Conservation (phyloP, 176 grass and related monocot genomes). For the Cymbopogon citratus region DNA sequence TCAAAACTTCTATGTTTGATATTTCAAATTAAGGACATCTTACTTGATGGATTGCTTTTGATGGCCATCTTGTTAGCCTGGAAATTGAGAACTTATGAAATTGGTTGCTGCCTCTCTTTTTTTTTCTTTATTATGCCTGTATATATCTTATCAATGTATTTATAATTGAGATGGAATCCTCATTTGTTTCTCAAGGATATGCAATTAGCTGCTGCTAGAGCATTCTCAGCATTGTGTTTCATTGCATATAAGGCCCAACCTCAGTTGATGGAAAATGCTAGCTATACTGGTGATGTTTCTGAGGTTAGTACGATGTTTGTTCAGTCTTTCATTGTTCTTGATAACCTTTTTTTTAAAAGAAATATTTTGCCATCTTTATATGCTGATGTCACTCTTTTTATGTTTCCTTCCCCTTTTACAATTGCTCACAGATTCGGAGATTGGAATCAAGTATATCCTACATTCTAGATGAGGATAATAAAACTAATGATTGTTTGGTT, state of each 20-base stretch:
- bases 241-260: slow-evolving; percentile 60
- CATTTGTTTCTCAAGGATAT: slow-evolving; percentile 47
- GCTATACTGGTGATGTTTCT: slow-evolving; percentile 52
- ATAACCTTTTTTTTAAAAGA: not conserved
- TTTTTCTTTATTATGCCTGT: not conserved
- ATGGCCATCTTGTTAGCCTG: not conserved
- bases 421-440: slow-evolving; percentile 45
- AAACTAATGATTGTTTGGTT: slow-evolving; percentile 41
- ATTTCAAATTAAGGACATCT: not conserved
- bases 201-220: slow-evolving; percentile 63
- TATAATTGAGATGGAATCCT: not conserved
- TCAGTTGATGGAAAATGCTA: slow-evolving; percentile 57
- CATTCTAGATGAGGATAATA: slow-evolving; percentile 49
- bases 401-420: not conserved
- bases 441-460: slow-evolving; percentile 43
- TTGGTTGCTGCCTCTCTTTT: not conserved
- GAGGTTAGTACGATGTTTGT: slow-evolving; percentile 47
- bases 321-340: slow-evolving; percentile 3
- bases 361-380: not conserved
- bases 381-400: not conserved
- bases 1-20: not conserved
- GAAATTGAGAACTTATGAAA: slow-evolving; percentile 2
- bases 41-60: not conserved
- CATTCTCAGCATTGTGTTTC: slow-evolving; percentile 64
- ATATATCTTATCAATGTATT: slow-evolving; percentile 16